A percentile compares a stretch with the other conserved stretches of the same genome.
These are phyloP conservation scores for Echium plantagineum DNA, from an alignment of 257 asterid species.

Conservation along the genomic window DNA sequence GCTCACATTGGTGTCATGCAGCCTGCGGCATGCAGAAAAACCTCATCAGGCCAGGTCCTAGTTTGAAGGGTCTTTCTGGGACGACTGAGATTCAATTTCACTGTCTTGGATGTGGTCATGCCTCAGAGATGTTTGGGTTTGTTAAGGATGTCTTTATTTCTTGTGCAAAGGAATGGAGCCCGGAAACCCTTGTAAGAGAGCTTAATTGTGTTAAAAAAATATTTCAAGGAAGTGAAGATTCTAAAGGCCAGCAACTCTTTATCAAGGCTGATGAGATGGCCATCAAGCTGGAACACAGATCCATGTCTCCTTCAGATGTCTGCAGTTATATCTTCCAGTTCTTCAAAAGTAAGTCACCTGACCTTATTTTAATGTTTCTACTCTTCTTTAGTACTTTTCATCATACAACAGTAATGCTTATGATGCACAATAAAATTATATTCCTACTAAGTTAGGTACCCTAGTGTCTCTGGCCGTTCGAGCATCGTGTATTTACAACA, in stretches of 20 bases:
- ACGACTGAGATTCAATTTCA: conserved; percentile 78
- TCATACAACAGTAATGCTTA: not conserved
- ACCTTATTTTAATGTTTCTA: conserved; percentile 10
- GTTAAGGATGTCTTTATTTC: conserved; percentile 65
- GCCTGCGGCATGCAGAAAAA: conserved; percentile 62
- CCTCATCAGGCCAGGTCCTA: conserved; percentile 63
- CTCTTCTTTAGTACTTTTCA: not conserved
- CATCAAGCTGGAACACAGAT: conserved; percentile 43
- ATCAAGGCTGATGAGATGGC: conserved; percentile 57
- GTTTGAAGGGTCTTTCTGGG: conserved; percentile 51
- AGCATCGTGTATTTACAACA: too few species aligned
- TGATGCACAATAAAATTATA: not conserved
- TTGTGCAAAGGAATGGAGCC: conserved; percentile 69
- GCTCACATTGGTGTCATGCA: conserved; percentile 92
- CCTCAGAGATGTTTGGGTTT: conserved; percentile 91
- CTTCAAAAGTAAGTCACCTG: conserved; percentile 60
- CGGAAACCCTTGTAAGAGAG: conserved; percentile 56
- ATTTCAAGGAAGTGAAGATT: conserved; percentile 70
- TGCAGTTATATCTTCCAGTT: conserved; percentile 55
- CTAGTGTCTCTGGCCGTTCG: too few species aligned
- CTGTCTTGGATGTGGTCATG: conserved; percentile 74
- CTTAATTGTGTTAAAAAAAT: conserved; percentile 62
- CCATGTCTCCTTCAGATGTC: conserved; percentile 57
- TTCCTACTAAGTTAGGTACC: not conserved
- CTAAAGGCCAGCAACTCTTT: conserved; percentile 65